phyloP scores from a whole-genome alignment of 495 filamentous ascomycete genomes.

The Haplographium delicatum region DNA sequence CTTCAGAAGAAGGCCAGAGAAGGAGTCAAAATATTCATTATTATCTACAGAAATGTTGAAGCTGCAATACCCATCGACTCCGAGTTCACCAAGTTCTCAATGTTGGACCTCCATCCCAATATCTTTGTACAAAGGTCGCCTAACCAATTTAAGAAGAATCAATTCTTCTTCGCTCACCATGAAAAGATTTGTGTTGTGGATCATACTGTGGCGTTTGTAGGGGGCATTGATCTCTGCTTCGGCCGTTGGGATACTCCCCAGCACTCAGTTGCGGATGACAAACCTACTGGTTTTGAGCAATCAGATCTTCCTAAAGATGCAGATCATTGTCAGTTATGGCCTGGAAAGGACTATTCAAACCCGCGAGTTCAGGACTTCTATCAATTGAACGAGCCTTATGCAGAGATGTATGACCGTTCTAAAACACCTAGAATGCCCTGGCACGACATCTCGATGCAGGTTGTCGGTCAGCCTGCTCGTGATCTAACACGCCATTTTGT shows the following conservation, averaged over 20 bases:
- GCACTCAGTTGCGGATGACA: slow-evolving; percentile 86
- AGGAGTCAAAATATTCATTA: slow-evolving; percentile 97
- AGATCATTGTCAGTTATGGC: slow-evolving; percentile 94
- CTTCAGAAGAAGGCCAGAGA: slow-evolving; percentile 88
- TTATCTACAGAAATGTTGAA: slow-evolving; percentile 98
- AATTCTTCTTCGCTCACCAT: slow-evolving; percentile 99
- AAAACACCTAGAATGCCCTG: slow-evolving; percentile 93
- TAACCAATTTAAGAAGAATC: slow-evolving; percentile 96
- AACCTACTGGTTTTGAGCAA: slow-evolving; percentile 88
- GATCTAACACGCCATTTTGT: slow-evolving; percentile 96
- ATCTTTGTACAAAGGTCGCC: slow-evolving; percentile 93
- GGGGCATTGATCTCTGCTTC: slow-evolving; percentile 96
- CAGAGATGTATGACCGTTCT: slow-evolving; percentile 96
- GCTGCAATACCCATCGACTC: slow-evolving; percentile 97
- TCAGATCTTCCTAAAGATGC: slow-evolving; percentile 75
- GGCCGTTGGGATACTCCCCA: slow-evolving; percentile 96
- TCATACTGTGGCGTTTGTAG: slow-evolving; percentile 92
- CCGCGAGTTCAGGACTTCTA: slow-evolving; percentile 94
- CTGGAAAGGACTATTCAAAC: slow-evolving; percentile 98
- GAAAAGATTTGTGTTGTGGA: slow-evolving; percentile 96
- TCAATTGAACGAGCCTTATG: slow-evolving; percentile 88
- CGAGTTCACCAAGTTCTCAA: slow-evolving; percentile 97
- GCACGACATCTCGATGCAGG: slow-evolving; percentile 99
- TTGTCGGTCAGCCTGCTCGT: slow-evolving; percentile 91
- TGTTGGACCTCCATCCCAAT: slow-evolving; percentile 93